Evolutionary conservation across 805 yeast species (phyloP).

Genomic region (Wickerhamomyces queroliae): DNA sequence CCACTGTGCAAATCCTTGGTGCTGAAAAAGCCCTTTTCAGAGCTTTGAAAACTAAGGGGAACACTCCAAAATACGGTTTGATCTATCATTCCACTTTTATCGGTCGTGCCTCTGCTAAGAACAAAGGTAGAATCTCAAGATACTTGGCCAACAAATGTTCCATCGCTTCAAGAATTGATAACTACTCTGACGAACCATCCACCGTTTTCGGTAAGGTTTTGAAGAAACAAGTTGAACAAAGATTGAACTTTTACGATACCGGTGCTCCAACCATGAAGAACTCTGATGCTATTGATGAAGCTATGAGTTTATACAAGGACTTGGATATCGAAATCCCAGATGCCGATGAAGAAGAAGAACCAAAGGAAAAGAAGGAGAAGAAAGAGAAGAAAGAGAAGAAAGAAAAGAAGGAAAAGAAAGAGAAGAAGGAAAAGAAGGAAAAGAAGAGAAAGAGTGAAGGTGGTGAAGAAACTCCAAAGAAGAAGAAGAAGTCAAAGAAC

Average conservation of each 20-base stretch:
- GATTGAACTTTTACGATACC: conserved; percentile 91
- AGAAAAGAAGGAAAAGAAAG: conserved; percentile 42
- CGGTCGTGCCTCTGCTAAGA: conserved; percentile 95
- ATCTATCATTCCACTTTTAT: conserved; percentile 94
- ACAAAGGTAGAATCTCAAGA: conserved; percentile 98
- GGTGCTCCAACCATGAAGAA: conserved; percentile 97
- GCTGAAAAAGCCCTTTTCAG: conserved; percentile 99
- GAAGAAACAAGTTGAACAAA: conserved; percentile 96
- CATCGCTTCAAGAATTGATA: conserved; percentile 97
- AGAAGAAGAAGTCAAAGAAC: conserved; percentile 28
- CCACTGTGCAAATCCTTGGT: conserved; percentile 97
- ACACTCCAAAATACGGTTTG: conserved; percentile 97
- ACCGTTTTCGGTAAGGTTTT: conserved; percentile 85
- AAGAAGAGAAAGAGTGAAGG: conserved; percentile 38
- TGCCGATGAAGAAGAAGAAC: conserved; percentile 28
- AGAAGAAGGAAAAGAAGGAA: conserved; percentile 48
- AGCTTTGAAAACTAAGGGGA: conserved; percentile 97
- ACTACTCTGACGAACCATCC: conserved; percentile 91
- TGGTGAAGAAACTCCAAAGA: conserved; percentile 27
- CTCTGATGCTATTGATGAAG: conserved; percentile 88
- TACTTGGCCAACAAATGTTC: conserved; percentile 98
- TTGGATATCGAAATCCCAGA: conserved; percentile 39
- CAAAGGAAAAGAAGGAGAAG: conserved; percentile 21
- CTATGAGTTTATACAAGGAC: conserved; percentile 60
- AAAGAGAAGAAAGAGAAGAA: conserved; percentile 39